Percentiles rank a stretch among this genome's conserved stretches.
Conservation (phyloP, 2,329 filamentous ascomycete genomes). For the Aureobasidium sp. region DNA sequence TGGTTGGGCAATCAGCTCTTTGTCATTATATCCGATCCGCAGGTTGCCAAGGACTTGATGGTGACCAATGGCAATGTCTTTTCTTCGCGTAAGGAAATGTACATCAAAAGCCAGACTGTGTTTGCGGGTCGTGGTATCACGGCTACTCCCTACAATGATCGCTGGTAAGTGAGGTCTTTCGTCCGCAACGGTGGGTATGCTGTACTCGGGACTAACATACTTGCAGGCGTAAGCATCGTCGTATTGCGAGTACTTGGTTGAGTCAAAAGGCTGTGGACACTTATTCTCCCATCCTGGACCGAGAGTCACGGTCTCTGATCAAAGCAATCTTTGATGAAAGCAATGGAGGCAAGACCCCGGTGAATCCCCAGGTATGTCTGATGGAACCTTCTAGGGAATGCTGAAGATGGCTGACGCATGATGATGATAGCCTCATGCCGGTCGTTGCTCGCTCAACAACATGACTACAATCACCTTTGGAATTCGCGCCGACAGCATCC, state of each 20-base stretch:
- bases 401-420: neutral
- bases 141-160: neutral
- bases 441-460: neutral
- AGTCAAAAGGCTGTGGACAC: neutral
- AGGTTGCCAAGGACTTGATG: too few relatives aligned
- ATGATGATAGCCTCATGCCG: neutral
- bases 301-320: neutral
- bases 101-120: too few relatives aligned
- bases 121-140: too few relatives aligned
- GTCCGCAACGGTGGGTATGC: too few relatives aligned
- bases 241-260: neutral
- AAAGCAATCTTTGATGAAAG: neutral
- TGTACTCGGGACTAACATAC: too few relatives aligned
- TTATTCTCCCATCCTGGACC: neutral
- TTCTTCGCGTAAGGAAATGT: too few relatives aligned
- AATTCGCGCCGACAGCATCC: neutral
- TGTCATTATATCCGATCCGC: too few relatives aligned
- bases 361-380: neutral
- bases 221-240: neutral
- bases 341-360: neutral
- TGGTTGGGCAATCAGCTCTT: too few relatives aligned
- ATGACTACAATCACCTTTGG: neutral
- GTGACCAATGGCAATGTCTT: too few relatives aligned
- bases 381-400: neutral
- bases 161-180: neutral